Percentiles rank a stretch among this genome's conserved stretches.
Evolutionary conservation across 1,139 yeast genomes (phyloP).

Genomic region (Trichomonascaceae sp.): DNA sequence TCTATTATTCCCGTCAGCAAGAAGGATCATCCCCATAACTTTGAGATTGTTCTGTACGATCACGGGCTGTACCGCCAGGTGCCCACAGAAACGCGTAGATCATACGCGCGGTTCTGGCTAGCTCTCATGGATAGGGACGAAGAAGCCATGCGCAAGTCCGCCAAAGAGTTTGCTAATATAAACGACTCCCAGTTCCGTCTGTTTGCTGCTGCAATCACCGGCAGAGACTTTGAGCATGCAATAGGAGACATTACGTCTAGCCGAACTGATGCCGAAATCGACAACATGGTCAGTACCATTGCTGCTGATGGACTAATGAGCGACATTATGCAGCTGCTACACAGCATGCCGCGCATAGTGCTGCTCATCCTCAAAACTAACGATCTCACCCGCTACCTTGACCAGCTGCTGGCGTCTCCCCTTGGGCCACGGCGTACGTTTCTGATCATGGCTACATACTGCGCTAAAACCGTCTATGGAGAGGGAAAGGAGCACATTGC

Average conservation of each 20-base stretch:
- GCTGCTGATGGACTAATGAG: conserved; percentile 46
- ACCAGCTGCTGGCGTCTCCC: conserved; percentile 70
- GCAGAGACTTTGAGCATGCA: conserved; percentile 65
- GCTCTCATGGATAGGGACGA: conserved; percentile 65
- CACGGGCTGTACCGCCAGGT: conserved; percentile 89
- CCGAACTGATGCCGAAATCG: conserved; percentile 46
- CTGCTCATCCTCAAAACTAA: conserved; percentile 82
- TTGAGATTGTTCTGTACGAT: conserved; percentile 84
- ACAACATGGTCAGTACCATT: conserved; percentile 51
- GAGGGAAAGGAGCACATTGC: conserved; percentile 40
- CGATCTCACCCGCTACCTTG: conserved; percentile 80
- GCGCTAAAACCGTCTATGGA: conserved; percentile 65
- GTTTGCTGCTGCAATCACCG: conserved; percentile 90
- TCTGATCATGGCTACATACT: conserved; percentile 77
- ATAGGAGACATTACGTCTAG: conserved; percentile 43
- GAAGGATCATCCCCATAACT: conserved; percentile 39
- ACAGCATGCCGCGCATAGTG: conserved; percentile 75
- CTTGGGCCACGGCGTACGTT: conserved; percentile 83
- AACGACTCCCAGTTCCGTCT: conserved; percentile 65
- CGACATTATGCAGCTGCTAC: conserved; percentile 67
- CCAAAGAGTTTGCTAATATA: conserved; percentile 71
- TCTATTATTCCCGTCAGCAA: conserved; percentile 44
- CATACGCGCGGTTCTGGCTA: conserved; percentile 88
- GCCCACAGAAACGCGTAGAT: conserved; percentile 60
- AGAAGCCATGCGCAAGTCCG: conserved; percentile 54